Evolutionary conservation across 2,329 filamentous ascomycete genomes (phyloP).

Genomic region (Leptographium flavum): DNA sequence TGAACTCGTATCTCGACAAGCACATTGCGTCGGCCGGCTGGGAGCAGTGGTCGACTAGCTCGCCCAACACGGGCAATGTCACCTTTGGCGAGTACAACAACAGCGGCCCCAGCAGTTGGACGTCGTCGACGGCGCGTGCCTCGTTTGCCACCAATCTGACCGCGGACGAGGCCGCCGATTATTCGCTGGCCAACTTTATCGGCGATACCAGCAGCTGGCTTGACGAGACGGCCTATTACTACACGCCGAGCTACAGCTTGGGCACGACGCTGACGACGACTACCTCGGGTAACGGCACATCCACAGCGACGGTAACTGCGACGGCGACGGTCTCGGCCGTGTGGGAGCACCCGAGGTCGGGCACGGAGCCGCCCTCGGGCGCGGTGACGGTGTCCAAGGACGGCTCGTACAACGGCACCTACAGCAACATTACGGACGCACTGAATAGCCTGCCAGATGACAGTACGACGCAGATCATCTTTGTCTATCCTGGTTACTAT

Average conservation of each 20-base stretch:
- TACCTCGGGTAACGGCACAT: background rate
- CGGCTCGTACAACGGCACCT: constrained; percentile 14
- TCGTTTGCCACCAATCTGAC: constrained; percentile 22
- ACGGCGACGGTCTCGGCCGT: constrained; percentile 14
- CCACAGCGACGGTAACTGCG: background rate
- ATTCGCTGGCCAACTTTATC: constrained; percentile 22
- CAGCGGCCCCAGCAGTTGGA: constrained; percentile 18
- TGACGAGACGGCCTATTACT: constrained; percentile 24
- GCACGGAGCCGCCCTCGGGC: constrained; percentile 23
- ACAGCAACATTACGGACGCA: constrained; percentile 16
- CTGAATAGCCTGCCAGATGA: constrained; percentile 14
- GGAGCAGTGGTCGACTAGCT: constrained; percentile 23
- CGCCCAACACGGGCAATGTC: constrained; percentile 20
- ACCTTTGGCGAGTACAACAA: constrained; percentile 19
- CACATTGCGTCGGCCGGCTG: constrained; percentile 48
- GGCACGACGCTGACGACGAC: background rate
- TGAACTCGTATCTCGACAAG: constrained; percentile 32
- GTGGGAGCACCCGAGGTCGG: constrained; percentile 24
- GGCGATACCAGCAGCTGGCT: constrained; percentile 26
- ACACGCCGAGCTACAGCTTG: constrained; percentile 20
- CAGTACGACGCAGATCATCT: constrained; percentile 27
- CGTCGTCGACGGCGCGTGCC: constrained; percentile 15
- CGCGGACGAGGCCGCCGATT: constrained; percentile 18
- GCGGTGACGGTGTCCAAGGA: constrained; percentile 26
- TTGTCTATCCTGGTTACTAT: constrained; percentile 47